These are phyloP conservation scores for Aspergillus versicolor DNA, from an alignment of 2,329 filamentous ascomycete genomes.

Conservation along the genomic window DNA sequence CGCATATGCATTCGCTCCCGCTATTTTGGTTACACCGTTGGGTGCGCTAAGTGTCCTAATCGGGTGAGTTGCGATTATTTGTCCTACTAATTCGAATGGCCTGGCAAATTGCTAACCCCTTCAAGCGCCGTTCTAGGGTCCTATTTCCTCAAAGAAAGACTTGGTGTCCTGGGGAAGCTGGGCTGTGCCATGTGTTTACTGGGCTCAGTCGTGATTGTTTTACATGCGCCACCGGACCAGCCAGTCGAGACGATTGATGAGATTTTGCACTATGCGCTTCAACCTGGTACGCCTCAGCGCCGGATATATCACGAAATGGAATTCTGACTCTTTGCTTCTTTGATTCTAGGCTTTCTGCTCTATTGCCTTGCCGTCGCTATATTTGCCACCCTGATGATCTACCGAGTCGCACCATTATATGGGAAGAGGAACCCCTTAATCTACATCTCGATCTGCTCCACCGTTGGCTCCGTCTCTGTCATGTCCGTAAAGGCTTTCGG, in stretches of 20 bases:
- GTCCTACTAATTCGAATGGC: background rate
- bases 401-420: conserved; percentile 82
- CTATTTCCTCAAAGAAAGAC: conserved; percentile 86
- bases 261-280: conserved; percentile 85
- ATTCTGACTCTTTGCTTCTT: conserved; percentile 2
- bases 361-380: conserved; percentile 78
- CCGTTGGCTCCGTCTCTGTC: conserved; percentile 93
- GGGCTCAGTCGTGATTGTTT: conserved; percentile 93
- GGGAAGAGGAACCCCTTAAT: conserved; percentile 95
- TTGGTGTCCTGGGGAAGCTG: conserved; percentile 88
- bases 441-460: conserved; percentile 96
- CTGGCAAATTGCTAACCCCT: conserved; percentile 20
- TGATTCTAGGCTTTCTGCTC: conserved; percentile 73
- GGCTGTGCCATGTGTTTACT: conserved; percentile 96
- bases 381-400: conserved; percentile 94
- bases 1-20: conserved; percentile 95
- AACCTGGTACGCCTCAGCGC: conserved; percentile 66
- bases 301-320: background rate
- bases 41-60: conserved; percentile 94
- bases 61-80: conserved; percentile 51
- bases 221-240: conserved; percentile 93
- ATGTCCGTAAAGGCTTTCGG: conserved; percentile 99
- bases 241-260: conserved; percentile 88
- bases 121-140: conserved; percentile 81
- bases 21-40: conserved; percentile 94